Conservation (phyloP, 768 basidiomycete species). For the Macrocybe gigantea region DNA sequence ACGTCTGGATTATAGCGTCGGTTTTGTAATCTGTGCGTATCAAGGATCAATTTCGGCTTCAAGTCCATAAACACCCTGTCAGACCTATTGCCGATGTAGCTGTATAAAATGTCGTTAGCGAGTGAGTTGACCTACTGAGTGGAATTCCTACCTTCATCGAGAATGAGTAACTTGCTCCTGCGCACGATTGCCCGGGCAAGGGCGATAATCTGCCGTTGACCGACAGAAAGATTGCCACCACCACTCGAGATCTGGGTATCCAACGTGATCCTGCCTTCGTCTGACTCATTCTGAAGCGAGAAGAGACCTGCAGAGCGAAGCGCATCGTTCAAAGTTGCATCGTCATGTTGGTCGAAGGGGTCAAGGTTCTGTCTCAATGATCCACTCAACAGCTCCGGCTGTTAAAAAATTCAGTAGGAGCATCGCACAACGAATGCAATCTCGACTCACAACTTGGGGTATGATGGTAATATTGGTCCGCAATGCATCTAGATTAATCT, state of each 20-base stretch:
- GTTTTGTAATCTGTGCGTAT: conserved; percentile 48
- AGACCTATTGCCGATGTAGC: conserved; percentile 46
- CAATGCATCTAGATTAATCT: conserved; percentile 50
- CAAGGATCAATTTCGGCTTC: not conserved
- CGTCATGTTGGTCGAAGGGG: conserved; percentile 56
- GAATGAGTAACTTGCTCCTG: conserved; percentile 52
- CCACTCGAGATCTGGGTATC: conserved; percentile 43
- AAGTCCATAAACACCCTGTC: not conserved
- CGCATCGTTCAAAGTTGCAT: conserved; percentile 34
- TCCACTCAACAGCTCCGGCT: conserved; percentile 53
- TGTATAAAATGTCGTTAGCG: conserved; percentile 22
- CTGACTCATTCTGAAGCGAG: conserved; percentile 32
- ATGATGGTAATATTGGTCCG: conserved; percentile 58
- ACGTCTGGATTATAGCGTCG: conserved; percentile 64
- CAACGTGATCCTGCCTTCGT: conserved; percentile 43
- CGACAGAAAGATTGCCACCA: conserved; percentile 70
- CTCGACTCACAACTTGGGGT: conserved; percentile 31
- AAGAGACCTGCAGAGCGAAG: conserved; percentile 34
- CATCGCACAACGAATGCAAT: not conserved
- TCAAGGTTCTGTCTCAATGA: conserved; percentile 64
- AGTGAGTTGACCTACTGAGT: conserved; percentile 20
- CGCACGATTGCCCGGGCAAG: conserved; percentile 58
- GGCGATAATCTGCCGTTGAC: conserved; percentile 68
- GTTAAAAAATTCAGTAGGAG: not conserved
- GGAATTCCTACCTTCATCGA: conserved; percentile 52